Evolutionary conservation across 805 yeast species (phyloP).

Genomic region (Candida tallmaniae): DNA sequence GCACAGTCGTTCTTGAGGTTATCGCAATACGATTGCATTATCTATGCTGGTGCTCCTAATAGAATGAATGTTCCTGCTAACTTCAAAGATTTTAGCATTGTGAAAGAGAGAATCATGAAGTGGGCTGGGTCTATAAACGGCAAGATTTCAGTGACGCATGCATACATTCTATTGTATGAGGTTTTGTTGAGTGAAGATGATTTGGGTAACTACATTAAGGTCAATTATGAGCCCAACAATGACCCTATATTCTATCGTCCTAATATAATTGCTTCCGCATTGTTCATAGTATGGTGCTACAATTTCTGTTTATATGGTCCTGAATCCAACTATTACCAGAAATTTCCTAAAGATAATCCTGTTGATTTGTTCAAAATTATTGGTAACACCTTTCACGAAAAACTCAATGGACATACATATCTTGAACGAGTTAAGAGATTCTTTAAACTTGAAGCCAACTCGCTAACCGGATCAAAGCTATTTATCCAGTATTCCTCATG

Average conservation of each 20-base stretch:
- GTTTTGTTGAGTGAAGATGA: slow-evolving; percentile 33
- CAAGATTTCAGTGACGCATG: slow-evolving; percentile 53
- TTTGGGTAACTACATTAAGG: slow-evolving; percentile 7
- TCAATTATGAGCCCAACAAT: slow-evolving; percentile 42
- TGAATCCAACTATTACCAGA: slow-evolving; percentile 22
- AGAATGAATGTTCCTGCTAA: slow-evolving; percentile 39
- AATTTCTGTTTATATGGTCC: slow-evolving; percentile 44
- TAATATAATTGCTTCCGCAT: slow-evolving; percentile 35
- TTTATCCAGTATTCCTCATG: slow-evolving; percentile 28
- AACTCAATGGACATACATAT: slow-evolving; percentile 42
- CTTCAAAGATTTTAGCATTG: slow-evolving; percentile 39
- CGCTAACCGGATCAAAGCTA: slow-evolving; percentile 2
- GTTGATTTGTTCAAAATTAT: slow-evolving; percentile 2
- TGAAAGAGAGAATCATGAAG: slow-evolving; percentile 45
- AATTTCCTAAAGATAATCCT: slow-evolving; percentile 2
- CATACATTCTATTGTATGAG: slow-evolving; percentile 44
- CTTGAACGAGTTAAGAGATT: slow-evolving; percentile 39
- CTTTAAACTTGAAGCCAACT: slow-evolving; percentile 5
- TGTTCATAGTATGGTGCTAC: slow-evolving; percentile 48
- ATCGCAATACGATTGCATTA: slow-evolving; percentile 21
- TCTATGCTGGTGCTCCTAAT: slow-evolving; percentile 21
- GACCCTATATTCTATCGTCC: slow-evolving; percentile 40
- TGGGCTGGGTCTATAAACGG: slow-evolving; percentile 49
- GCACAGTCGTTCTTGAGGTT: slow-evolving; percentile 19
- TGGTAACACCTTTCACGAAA: slow-evolving; percentile 9